Conservation (phyloP, 1,284 basidiomycete species). For the Irpex sp. region DNA sequence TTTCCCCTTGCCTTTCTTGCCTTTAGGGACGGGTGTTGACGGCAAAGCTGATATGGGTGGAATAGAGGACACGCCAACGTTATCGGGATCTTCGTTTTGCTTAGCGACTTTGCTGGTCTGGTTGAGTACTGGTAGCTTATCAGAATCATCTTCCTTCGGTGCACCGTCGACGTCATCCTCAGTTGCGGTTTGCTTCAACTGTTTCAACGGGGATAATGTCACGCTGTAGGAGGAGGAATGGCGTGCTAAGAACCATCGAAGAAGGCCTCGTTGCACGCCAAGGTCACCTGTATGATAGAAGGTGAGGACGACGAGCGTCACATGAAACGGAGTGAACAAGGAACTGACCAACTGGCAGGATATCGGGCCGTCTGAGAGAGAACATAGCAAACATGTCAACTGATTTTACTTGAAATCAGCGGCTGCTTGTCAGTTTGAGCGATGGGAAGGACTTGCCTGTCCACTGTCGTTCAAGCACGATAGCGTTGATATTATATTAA, state of each 20-base stretch:
- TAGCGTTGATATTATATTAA: not conserved
- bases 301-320: not conserved
- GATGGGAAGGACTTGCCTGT: constrained; percentile 26
- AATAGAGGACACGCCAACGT: constrained; percentile 19
- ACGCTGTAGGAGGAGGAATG: constrained; percentile 50
- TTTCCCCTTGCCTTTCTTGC: constrained; percentile 12
- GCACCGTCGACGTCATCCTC: constrained; percentile 14
- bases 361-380: constrained; percentile 77
- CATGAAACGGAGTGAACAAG: not conserved
- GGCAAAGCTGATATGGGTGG: constrained; percentile 19
- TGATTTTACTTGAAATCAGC: constrained; percentile 16
- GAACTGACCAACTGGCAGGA: constrained; percentile 67
- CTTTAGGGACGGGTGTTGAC: constrained; percentile 4
- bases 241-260: constrained; percentile 71
- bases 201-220: constrained; percentile 54
- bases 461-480: constrained; percentile 24
- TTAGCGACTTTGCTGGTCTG: constrained; percentile 9
- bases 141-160: constrained; percentile 1
- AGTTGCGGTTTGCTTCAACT: constrained; percentile 29
- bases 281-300: constrained; percentile 56
- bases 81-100: constrained; percentile 4
- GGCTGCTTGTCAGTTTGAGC: not conserved
- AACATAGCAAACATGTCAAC: constrained; percentile 93
- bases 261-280: constrained; percentile 76
- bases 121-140: constrained; percentile 13